Evolutionary conservation across 805 yeast genomes (phyloP).

Genomic region (Nakazawaea sp.): DNA sequence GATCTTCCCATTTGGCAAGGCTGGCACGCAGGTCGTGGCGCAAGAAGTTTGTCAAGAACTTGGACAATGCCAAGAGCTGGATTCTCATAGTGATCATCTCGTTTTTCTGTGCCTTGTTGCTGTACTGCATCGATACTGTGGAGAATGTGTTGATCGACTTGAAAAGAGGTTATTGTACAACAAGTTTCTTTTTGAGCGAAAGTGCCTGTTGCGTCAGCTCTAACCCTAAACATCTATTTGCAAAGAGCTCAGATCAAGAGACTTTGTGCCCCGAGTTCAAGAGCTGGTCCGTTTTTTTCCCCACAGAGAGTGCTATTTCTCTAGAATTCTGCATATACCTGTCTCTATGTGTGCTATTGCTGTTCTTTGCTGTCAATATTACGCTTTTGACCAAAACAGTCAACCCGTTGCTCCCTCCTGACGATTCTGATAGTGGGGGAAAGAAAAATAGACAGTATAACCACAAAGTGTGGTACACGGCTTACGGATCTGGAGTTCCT

Average conservation of each 20-base stretch:
- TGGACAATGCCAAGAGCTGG: conserved; percentile 41
- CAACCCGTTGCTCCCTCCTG: conserved; percentile 17
- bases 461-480: conserved; percentile 33
- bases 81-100: conserved; percentile 38
- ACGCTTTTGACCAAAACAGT: conserved; percentile 40
- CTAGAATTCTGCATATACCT: conserved; percentile 31
- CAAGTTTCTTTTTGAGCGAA: conserved; percentile 36
- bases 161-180: conserved; percentile 43
- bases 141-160: conserved; percentile 43
- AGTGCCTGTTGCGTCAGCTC: conserved; percentile 31
- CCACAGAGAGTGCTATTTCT: neutral
- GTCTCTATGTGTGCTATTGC: conserved; percentile 31
- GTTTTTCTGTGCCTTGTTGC: conserved; percentile 39
- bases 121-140: conserved; percentile 38
- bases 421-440: neutral
- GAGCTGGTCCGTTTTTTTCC: conserved; percentile 32
- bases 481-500: conserved; percentile 55
- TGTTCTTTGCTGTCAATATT: conserved; percentile 34
- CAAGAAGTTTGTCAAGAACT: conserved; percentile 17
- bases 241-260: neutral
- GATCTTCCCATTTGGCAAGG: conserved; percentile 30
- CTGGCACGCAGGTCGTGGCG: conserved; percentile 14
- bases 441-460: conserved; percentile 1
- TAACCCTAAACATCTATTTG: conserved; percentile 1
- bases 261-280: conserved; percentile 33